Percentiles rank a stretch among this genome's conserved stretches.
Evolutionary conservation across 1,284 basidiomycete genomes (phyloP).

Genomic region (Inonotus hispidus): DNA sequence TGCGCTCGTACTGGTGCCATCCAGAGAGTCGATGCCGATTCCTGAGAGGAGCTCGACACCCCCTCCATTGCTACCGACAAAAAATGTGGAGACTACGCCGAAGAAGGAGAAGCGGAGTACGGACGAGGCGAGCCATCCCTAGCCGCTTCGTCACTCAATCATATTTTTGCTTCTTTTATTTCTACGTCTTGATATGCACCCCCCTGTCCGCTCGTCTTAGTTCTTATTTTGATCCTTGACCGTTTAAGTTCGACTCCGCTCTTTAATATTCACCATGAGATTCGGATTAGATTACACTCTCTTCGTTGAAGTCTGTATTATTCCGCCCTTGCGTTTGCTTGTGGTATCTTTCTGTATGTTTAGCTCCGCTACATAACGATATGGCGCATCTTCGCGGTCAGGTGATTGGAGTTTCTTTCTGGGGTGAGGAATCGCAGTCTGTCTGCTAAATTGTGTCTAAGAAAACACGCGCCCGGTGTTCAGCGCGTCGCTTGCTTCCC

Average conservation of each 20-base stretch:
- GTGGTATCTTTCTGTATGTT: background rate
- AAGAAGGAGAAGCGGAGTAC: slow-evolving; percentile 24
- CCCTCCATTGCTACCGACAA: background rate
- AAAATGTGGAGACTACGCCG: slow-evolving; percentile 17
- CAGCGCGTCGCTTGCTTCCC: background rate
- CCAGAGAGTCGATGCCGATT: background rate
- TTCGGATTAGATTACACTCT: background rate
- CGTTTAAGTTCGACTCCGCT: background rate
- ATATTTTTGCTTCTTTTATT: background rate
- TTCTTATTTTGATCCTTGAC: background rate
- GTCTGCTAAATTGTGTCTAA: too few relatives aligned
- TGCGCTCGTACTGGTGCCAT: background rate
- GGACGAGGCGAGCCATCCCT: slow-evolving; percentile 36
- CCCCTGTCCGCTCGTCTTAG: background rate
- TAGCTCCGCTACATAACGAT: background rate
- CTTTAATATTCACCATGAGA: background rate
- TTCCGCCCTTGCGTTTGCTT: background rate
- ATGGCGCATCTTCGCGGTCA: background rate
- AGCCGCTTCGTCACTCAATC: background rate
- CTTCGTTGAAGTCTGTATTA: background rate
- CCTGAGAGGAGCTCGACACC: background rate
- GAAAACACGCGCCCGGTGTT: too few relatives aligned
- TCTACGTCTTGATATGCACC: background rate
- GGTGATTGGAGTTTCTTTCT: background rate
- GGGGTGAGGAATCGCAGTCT: background rate